Percentiles rank a stretch among this genome's conserved stretches.
Conservation (phyloP, 495 filamentous ascomycete genomes). For the Pyrenula aspistea region DNA sequence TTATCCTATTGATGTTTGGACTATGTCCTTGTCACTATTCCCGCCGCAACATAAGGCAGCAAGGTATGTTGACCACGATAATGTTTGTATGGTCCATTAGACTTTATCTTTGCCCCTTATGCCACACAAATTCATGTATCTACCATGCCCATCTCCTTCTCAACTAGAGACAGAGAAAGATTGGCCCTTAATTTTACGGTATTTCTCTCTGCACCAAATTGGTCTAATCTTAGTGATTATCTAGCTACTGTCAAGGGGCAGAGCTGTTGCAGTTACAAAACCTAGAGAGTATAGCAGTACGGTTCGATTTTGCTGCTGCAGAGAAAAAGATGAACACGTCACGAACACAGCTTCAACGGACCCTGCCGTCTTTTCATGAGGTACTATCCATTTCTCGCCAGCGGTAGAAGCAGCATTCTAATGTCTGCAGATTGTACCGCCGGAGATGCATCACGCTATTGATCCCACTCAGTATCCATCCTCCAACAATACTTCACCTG, state of each 20-base stretch:
- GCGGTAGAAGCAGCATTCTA: not conserved
- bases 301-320: not conserved
- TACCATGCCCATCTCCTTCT: not conserved
- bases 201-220: not conserved
- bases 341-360: not conserved
- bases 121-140: not conserved
- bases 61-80: not conserved
- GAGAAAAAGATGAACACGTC: not conserved
- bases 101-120: not conserved
- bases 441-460: not conserved
- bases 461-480: not conserved
- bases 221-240: not conserved
- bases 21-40: not conserved
- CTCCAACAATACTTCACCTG: not conserved
- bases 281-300: not conserved
- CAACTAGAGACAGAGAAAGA: not conserved
- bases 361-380: not conserved
- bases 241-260: not conserved
- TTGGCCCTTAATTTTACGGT: not conserved
- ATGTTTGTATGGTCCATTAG: not conserved
- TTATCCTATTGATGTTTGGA: not conserved
- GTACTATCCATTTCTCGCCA: not conserved
- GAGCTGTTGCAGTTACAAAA: not conserved
- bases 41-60: not conserved
- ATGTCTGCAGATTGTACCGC: not conserved